Conservation (phyloP, 345 rosid species). For the Noccaea caerulescens region DNA sequence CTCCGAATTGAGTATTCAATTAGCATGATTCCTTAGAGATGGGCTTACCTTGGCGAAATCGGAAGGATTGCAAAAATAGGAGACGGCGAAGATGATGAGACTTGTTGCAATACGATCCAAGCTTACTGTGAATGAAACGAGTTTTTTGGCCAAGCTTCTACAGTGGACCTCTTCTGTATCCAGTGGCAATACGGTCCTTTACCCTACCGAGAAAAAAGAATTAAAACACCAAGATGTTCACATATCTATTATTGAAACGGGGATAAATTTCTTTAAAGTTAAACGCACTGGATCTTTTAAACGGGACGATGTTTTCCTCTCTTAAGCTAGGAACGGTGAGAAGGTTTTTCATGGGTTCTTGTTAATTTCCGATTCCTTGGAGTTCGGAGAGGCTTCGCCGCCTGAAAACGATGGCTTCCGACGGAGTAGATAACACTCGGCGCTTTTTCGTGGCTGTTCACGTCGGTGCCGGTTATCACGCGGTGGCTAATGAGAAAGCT, state of each 20-base stretch:
- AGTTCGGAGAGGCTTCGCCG: background rate
- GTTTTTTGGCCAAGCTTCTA: background rate
- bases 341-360: background rate
- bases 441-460: slow-evolving; percentile 93
- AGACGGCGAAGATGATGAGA: slow-evolving; percentile 31
- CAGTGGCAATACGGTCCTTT: background rate
- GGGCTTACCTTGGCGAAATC: slow-evolving; percentile 32
- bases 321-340: background rate
- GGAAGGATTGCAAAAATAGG: slow-evolving; percentile 28
- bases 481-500: slow-evolving; percentile 71
- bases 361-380: background rate
- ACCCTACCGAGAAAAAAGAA: background rate
- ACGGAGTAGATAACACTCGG: slow-evolving; percentile 48
- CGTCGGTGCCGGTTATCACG: slow-evolving; percentile 93
- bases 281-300: background rate
- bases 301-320: slow-evolving; percentile 24
- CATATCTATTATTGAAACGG: background rate
- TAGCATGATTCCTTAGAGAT: slow-evolving; percentile 9
- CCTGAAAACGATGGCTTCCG: slow-evolving; percentile 36
- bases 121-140: slow-evolving; percentile 18
- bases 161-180: background rate
- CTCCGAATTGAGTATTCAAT: background rate
- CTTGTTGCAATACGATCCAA: background rate
- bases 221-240: slow-evolving; percentile 24
- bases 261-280: too few species aligned